Conservation (phyloP, 805 yeast genomes). For the Ogataea parapolymorpha region DNA sequence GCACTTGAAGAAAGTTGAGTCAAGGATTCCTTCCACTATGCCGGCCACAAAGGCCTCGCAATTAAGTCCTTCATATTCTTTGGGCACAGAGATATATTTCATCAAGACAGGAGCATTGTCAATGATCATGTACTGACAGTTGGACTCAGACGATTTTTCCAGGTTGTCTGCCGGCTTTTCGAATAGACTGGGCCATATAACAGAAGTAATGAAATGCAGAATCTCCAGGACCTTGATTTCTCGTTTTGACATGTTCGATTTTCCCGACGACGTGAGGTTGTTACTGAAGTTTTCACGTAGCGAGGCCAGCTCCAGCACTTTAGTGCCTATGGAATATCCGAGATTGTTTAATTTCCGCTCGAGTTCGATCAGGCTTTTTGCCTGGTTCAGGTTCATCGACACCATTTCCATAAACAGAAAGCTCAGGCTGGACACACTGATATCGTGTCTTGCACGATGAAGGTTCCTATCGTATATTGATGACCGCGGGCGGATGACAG, state of each 20-base stretch:
- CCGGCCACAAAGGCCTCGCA: slow-evolving; percentile 87
- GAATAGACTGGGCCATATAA: slow-evolving; percentile 71
- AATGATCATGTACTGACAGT: slow-evolving; percentile 71
- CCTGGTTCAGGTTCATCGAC: slow-evolving; percentile 56
- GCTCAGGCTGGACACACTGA: slow-evolving; percentile 63
- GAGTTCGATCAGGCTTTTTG: slow-evolving; percentile 65
- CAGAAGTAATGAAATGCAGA: slow-evolving; percentile 69
- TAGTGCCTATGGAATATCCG: slow-evolving; percentile 76
- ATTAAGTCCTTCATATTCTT: slow-evolving; percentile 71
- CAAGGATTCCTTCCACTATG: slow-evolving; percentile 76
- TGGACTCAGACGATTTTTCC: slow-evolving; percentile 48
- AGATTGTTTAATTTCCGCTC: slow-evolving; percentile 59
- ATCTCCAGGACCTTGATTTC: slow-evolving; percentile 70
- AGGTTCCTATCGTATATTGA: slow-evolving; percentile 68
- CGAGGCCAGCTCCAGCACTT: slow-evolving; percentile 65
- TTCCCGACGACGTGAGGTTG: slow-evolving; percentile 43
- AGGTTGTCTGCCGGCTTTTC: slow-evolving; percentile 62
- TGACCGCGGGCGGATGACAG: slow-evolving; percentile 8
- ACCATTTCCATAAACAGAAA: slow-evolving; percentile 70
- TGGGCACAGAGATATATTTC: slow-evolving; percentile 73
- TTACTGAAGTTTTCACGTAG: slow-evolving; percentile 57
- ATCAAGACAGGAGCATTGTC: slow-evolving; percentile 71
- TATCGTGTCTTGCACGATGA: slow-evolving; percentile 62
- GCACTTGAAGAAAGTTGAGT: slow-evolving; percentile 68
- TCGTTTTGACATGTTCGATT: slow-evolving; percentile 62